These are phyloP conservation scores for Coniophora puteana DNA, from an alignment of 1,284 basidiomycete species.

Conservation along the genomic window DNA sequence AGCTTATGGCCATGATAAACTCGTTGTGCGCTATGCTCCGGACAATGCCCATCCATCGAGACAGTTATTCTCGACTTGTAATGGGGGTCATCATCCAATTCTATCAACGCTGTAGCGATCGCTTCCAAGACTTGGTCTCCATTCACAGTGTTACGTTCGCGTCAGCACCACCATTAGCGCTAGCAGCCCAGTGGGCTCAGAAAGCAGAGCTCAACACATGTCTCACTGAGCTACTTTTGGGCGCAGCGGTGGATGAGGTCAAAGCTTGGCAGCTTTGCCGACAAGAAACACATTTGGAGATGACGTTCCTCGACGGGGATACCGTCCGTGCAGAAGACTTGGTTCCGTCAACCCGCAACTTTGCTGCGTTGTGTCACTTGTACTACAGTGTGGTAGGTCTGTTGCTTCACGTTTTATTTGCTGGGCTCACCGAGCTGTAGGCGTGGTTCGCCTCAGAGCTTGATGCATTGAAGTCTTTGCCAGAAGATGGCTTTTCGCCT, in stretches of 20 bases:
- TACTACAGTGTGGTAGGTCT: conserved; percentile 81
- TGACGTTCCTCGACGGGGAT: conserved; percentile 53
- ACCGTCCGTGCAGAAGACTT: conserved; percentile 64
- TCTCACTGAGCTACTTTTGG: conserved; percentile 60
- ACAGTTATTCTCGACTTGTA: conserved; percentile 92
- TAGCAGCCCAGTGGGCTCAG: conserved; percentile 89
- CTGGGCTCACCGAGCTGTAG: conserved; percentile 34
- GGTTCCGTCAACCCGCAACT: conserved; percentile 72
- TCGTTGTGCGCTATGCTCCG: conserved; percentile 91
- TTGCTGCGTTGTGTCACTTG: conserved; percentile 76
- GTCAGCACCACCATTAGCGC: conserved; percentile 41
- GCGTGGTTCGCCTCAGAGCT: conserved; percentile 80
- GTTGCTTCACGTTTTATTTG: background rate
- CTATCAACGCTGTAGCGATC: conserved; percentile 90
- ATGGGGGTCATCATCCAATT: conserved; percentile 96
- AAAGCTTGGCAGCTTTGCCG: conserved; percentile 58
- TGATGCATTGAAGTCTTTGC: conserved; percentile 56
- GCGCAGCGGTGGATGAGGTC: conserved; percentile 38
- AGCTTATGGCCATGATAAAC: conserved; percentile 89
- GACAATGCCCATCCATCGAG: conserved; percentile 93
- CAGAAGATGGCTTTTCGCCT: conserved; percentile 55
- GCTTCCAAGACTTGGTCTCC: conserved; percentile 76
- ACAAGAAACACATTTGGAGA: conserved; percentile 77
- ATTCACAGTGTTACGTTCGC: conserved; percentile 31
- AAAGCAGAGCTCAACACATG: conserved; percentile 73